Conservation (phyloP, 1,284 basidiomycete species). For the Trichosporon inkin region DNA sequence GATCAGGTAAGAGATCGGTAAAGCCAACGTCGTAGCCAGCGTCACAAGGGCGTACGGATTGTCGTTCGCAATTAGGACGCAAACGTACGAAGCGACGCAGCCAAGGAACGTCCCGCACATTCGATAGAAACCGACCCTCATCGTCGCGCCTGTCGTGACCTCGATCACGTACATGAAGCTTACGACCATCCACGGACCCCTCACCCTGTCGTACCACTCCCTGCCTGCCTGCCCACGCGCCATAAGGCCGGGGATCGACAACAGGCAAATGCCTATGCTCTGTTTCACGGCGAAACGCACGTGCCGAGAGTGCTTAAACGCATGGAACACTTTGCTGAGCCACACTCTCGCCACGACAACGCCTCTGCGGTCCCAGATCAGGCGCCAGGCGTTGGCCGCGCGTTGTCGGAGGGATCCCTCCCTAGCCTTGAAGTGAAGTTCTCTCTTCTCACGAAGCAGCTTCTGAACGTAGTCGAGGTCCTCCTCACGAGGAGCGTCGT, state of each 20-base stretch:
- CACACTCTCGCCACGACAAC: constrained; percentile 33
- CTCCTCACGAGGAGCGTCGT: constrained; percentile 10
- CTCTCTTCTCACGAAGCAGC: constrained; percentile 12
- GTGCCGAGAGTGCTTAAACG: constrained; percentile 49
- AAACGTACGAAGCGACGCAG: constrained; percentile 48
- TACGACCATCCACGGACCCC: constrained; percentile 51
- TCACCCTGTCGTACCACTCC: constrained; percentile 45
- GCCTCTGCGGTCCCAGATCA: constrained; percentile 34
- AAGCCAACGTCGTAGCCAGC: constrained; percentile 43
- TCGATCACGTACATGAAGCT: constrained; percentile 54
- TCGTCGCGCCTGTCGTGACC: constrained; percentile 52
- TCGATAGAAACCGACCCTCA: constrained; percentile 51
- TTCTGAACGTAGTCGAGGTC: constrained; percentile 26
- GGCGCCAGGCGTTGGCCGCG: constrained; percentile 27
- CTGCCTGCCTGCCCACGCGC: constrained; percentile 34
- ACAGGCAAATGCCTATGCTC: constrained; percentile 48
- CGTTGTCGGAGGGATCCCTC: not conserved
- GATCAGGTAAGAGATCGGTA: constrained; percentile 50
- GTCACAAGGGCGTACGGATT: constrained; percentile 52
- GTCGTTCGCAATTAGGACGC: constrained; percentile 42
- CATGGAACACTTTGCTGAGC: constrained; percentile 35
- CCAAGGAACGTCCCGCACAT: constrained; percentile 52
- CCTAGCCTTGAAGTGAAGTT: constrained; percentile 2
- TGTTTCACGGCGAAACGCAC: constrained; percentile 52
- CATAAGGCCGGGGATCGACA: constrained; percentile 51